Base-by-base conservation (phyloP, 305 asterid species). In the Stenogyne calaminthoides region DNA sequence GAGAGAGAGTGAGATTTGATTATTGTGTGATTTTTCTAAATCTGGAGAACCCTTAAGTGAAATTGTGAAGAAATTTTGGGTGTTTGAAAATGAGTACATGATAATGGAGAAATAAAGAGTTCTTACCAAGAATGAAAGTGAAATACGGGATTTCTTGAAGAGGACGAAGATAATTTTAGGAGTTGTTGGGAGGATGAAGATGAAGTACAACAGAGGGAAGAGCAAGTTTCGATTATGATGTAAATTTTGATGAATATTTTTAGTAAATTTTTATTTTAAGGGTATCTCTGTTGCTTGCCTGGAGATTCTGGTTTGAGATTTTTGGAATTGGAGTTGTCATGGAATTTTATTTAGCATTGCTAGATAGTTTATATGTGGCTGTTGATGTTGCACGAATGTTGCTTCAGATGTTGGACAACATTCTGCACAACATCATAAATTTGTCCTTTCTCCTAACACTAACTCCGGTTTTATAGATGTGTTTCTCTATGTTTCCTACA, bases 271-370 rank as follows among this genome's bases (percentile, higher is more conserved):
- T 92, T 82, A n/a, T 76, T 90, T 95, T 76, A 95, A 95, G 77
- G 98, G 99, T 16, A 83, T 88, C 6, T 92, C 99, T 57, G 61
- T 90, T 9, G 72, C 83, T 67, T 81, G 82, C 91, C 91, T 44
- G 91, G 90, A 22, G 95, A 91, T 67, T 81, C 87, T 34, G 88
- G 89, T 52, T 73, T 90, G 55, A 83, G 91, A 67, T 46, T 85
- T 76, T 92, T 77, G 98, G 98, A 75, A 81, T 95, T 74, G 99
- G 99, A 64, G 97, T 92, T 69, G 88, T 92, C 64, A 90, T 92
- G 81, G 88, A 88, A 79, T 52, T 79, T 81, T 94, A 88, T 83
- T 83, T 94, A 76, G 99, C 98, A 76, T 79, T 94, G 87, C 79
- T 94, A 78, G 99, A 94, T 86, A n/a, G 99, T 62, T 71, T 94